A percentile compares a stretch with the other conserved stretches of the same genome.
Evolutionary conservation across 192 early-diverging fungal species (phyloP).

Genomic region (Jimgerdemannia flammicorona): DNA sequence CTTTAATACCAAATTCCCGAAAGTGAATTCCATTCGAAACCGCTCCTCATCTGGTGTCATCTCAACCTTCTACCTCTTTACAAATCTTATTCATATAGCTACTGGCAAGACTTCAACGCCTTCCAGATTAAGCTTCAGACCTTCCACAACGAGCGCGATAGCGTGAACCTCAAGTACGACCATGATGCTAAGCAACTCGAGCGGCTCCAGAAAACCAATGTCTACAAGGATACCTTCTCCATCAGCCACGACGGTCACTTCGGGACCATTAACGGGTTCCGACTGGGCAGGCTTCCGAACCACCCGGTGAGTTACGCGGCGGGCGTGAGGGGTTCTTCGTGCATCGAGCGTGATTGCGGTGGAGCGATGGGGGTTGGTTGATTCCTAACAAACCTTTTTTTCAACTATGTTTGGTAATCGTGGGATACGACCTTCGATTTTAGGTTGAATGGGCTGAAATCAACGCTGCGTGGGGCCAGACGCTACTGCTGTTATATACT

Average conservation of each 20-base stretch:
- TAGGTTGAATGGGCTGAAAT: slow-evolving; percentile 94
- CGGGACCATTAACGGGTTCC: slow-evolving; percentile 92
- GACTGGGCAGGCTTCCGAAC: slow-evolving; percentile 75
- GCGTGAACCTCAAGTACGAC: slow-evolving; percentile 75
- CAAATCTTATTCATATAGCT: slow-evolving; percentile 12
- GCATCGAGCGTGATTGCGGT: no score
- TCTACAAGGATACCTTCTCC: slow-evolving; percentile 93
- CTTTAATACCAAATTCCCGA: neutral
- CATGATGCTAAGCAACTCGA: slow-evolving; percentile 74
- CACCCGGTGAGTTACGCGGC: slow-evolving; percentile 47
- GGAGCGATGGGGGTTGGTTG: no score
- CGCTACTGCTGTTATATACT: slow-evolving; percentile 80
- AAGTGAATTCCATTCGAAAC: neutral
- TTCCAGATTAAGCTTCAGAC: slow-evolving; percentile 56
- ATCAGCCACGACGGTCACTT: slow-evolving; percentile 83
- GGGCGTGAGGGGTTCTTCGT: neutral
- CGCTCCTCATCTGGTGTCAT: neutral
- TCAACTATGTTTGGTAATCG: neutral
- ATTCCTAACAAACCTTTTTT: no score
- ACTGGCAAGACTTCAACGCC: slow-evolving; percentile 76
- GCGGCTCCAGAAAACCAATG: slow-evolving; percentile 85
- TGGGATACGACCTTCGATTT: neutral
- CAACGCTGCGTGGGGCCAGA: slow-evolving; percentile 94
- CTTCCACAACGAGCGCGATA: slow-evolving; percentile 74
- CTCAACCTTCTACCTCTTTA: neutral